These are phyloP conservation scores for sunflower (Helianthus annuus) DNA, from an alignment of 129 eudicot genomes.

Conservation along the genomic window HanXRQr2.0-SUNRISE NC_035435.2:26898916-26899415, in stretches of 20 bases:
- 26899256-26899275: constrained; percentile 89
- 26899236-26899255: constrained; percentile 89
- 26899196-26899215: constrained; percentile 88
- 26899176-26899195: constrained; percentile 92
- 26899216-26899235: constrained; percentile 67
- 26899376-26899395: constrained; percentile 68
- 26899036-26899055: background rate
- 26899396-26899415: constrained; percentile 70
- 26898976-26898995: background rate
- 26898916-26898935: background rate
- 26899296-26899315: constrained; percentile 80
- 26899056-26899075: background rate
- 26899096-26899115: constrained; percentile 25
- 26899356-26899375: constrained; percentile 55
- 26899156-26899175: constrained; percentile 64
- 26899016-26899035: background rate
- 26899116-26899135: constrained; percentile 18
- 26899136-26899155: constrained; percentile 39
- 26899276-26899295: constrained; percentile 74
- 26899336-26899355: constrained; percentile 18
- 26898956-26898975: background rate
- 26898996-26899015: background rate
- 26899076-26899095: constrained; percentile 8
- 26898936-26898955: background rate
- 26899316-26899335: constrained; percentile 33